Percentiles rank a stretch among this genome's conserved stretches.
Evolutionary conservation across 257 asterid species (phyloP).

Genomic region (Verbascum thapsus): DNA sequence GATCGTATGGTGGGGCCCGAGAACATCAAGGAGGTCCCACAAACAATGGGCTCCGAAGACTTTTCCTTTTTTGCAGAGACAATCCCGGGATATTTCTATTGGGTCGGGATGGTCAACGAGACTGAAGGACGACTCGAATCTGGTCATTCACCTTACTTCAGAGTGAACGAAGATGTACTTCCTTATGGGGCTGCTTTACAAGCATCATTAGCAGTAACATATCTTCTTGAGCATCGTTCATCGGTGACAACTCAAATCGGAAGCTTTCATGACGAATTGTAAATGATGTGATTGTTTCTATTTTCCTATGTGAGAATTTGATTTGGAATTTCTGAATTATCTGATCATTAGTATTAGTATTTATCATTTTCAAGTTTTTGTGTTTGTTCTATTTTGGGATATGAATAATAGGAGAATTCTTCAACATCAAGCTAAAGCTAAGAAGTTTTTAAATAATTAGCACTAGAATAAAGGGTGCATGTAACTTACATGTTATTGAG

Average conservation of each 20-base stretch:
- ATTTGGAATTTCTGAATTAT: too few species aligned
- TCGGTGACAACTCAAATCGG: slow-evolving; percentile 12
- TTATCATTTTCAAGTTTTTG: background rate
- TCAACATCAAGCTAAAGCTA: too few species aligned
- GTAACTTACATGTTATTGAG: too few species aligned
- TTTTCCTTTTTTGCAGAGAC: slow-evolving; percentile 62
- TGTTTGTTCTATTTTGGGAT: background rate
- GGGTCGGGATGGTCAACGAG: slow-evolving; percentile 57
- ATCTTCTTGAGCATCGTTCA: slow-evolving; percentile 40
- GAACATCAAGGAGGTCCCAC: slow-evolving; percentile 39
- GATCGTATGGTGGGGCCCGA: slow-evolving; percentile 43
- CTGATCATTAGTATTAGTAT: background rate
- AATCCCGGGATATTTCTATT: slow-evolving; percentile 58
- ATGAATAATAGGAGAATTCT: too few species aligned
- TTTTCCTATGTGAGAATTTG: background rate
- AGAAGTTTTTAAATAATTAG: too few species aligned
- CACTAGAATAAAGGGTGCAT: too few species aligned
- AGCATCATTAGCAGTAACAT: slow-evolving; percentile 52
- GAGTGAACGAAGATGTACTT: slow-evolving; percentile 60
- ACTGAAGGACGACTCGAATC: slow-evolving; percentile 40
- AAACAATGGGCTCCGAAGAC: slow-evolving; percentile 63
- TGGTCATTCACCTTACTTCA: slow-evolving; percentile 51
- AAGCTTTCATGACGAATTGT: slow-evolving; percentile 50
- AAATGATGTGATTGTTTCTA: background rate
- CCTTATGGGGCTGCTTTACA: slow-evolving; percentile 76